phyloP scores from a whole-genome alignment of 768 basidiomycete species.

The Daedaleopsis nitida region DNA sequence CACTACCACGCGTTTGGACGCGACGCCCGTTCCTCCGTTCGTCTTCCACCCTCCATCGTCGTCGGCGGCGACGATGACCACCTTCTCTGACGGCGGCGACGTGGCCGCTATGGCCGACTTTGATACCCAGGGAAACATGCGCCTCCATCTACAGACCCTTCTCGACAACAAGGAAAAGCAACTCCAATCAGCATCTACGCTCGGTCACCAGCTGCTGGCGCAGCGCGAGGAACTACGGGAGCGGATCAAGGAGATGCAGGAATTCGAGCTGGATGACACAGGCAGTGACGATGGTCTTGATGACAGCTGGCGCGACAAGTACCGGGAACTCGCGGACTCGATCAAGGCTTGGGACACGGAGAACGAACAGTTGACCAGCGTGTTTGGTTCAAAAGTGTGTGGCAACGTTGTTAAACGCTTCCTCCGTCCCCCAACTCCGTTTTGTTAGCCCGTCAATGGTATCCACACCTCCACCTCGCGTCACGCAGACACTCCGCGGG shows the following conservation, averaged over 20 bases:
- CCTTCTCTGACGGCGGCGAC: constrained; percentile 10
- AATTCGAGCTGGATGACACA: constrained; percentile 53
- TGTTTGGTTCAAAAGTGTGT: constrained; percentile 63
- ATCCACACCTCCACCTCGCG: constrained; percentile 29
- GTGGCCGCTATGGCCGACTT: constrained; percentile 6
- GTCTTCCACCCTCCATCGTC: constrained; percentile 5
- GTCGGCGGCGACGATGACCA: constrained; percentile 9
- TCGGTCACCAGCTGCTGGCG: constrained; percentile 90
- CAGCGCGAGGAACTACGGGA: constrained; percentile 95
- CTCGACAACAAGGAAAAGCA: constrained; percentile 92
- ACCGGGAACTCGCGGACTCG: constrained; percentile 76
- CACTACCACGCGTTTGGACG: background rate
- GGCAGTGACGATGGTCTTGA: constrained; percentile 54
- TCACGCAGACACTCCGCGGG: constrained; percentile 19
- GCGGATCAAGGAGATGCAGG: constrained; percentile 80
- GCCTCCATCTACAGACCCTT: constrained; percentile 50
- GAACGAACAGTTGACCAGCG: constrained; percentile 73
- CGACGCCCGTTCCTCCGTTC: background rate
- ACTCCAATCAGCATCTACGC: constrained; percentile 85
- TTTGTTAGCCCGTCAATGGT: constrained; percentile 44
- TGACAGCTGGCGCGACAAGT: constrained; percentile 67
- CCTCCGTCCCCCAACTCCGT: background rate
- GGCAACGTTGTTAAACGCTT: background rate
- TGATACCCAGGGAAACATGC: constrained; percentile 29
- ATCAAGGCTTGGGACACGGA: constrained; percentile 77